A percentile compares a stretch with the other conserved stretches of the same genome.
Evolutionary conservation across 2,329 filamentous ascomycete genomes (phyloP).

Genomic region (Ophiosphaerella korrae): DNA sequence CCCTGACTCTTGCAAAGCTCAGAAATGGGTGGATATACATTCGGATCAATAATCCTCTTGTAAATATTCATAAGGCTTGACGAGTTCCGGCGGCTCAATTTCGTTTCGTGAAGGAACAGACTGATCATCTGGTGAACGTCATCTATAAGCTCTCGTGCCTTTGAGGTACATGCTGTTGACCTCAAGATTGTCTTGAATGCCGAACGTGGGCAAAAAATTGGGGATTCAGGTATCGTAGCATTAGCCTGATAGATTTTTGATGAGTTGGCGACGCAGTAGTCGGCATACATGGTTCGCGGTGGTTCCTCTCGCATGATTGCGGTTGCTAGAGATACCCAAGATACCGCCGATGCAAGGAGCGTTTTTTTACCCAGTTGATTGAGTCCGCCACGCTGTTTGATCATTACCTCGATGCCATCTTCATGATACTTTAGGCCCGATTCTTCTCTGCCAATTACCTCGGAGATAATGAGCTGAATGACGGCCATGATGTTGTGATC

Average conservation of each 20-base stretch:
- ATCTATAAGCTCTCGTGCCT: slow-evolving; percentile 29
- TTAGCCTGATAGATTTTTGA: slow-evolving; percentile 19
- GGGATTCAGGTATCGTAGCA: slow-evolving; percentile 42
- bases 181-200: slow-evolving; percentile 35
- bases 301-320: slow-evolving; percentile 38
- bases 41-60: slow-evolving; percentile 21
- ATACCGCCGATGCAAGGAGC: slow-evolving; percentile 37
- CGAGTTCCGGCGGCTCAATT: slow-evolving; percentile 20
- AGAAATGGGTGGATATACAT: slow-evolving; percentile 18
- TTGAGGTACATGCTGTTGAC: slow-evolving; percentile 17
- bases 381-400: slow-evolving; percentile 42
- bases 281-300: slow-evolving; percentile 33
- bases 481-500: slow-evolving; percentile 45
- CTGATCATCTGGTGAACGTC: slow-evolving; percentile 40
- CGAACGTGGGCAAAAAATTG: slow-evolving; percentile 38
- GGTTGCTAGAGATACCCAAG: slow-evolving; percentile 40
- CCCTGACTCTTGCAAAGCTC: slow-evolving; percentile 13
- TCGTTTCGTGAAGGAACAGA: slow-evolving; percentile 30
- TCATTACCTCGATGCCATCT: slow-evolving; percentile 36
- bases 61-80: slow-evolving; percentile 22
- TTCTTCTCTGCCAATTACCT: slow-evolving; percentile 38
- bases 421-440: slow-evolving; percentile 32
- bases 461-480: slow-evolving; percentile 43
- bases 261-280: slow-evolving; percentile 26
- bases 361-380: slow-evolving; percentile 36